Evolutionary conservation across 805 yeast species (phyloP).

Genomic region (Citeromyces nyonsensis): DNA sequence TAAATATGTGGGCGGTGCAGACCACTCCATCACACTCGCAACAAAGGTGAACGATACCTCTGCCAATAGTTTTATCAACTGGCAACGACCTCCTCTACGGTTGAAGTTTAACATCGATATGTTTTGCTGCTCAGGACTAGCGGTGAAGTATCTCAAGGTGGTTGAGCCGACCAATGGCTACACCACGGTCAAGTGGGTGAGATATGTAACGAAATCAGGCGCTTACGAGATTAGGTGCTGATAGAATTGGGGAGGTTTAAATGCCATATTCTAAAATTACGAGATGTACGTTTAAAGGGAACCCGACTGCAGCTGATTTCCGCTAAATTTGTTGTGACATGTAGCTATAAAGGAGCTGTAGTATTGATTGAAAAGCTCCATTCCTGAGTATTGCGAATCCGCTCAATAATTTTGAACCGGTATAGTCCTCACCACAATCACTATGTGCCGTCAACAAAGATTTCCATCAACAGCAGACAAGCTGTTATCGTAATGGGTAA

Average conservation of each 20-base stretch:
- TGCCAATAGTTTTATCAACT: slow-evolving; percentile 13
- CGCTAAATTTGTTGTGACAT: too few relatives aligned
- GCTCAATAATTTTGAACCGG: too few relatives aligned
- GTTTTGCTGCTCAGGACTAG: slow-evolving; percentile 66
- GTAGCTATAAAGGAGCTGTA: too few relatives aligned
- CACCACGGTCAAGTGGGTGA: slow-evolving; percentile 76
- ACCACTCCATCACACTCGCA: slow-evolving; percentile 30
- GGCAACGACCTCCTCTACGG: slow-evolving; percentile 69
- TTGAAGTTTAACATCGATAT: slow-evolving; percentile 54
- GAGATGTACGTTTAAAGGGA: too few relatives aligned
- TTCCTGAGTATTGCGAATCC: too few relatives aligned
- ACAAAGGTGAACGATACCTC: slow-evolving; percentile 8
- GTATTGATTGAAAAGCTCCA: too few relatives aligned
- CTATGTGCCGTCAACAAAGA: too few relatives aligned
- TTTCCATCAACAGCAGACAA: too few relatives aligned
- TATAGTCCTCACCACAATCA: too few relatives aligned
- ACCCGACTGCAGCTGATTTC: too few relatives aligned
- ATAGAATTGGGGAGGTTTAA: slow-evolving; percentile 2
- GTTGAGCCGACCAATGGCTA: slow-evolving; percentile 36
- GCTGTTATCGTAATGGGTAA: too few relatives aligned
- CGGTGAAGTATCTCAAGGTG: slow-evolving; percentile 59
- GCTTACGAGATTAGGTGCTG: slow-evolving; percentile 66
- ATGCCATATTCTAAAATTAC: too few relatives aligned
- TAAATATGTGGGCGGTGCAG: slow-evolving; percentile 54
- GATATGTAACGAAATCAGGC: slow-evolving; percentile 64